Percentiles rank a stretch among this genome's conserved stretches.
Conservation (phyloP, 192 early-diverging fungal genomes). For the Coemansia sp. region DNA sequence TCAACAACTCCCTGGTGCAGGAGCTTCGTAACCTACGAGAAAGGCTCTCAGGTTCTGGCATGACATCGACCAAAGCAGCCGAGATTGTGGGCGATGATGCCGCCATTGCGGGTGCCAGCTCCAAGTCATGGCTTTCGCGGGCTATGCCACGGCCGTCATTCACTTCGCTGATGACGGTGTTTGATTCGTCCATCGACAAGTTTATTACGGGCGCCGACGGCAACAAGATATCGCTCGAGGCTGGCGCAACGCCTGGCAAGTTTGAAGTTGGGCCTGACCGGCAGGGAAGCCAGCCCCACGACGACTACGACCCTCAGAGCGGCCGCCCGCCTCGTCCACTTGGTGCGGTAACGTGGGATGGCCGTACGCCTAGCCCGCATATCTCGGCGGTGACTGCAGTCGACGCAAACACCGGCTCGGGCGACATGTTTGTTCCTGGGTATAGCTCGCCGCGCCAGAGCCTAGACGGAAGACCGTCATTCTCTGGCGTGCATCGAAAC, state of each 20-base stretch:
- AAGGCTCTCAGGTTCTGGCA: constrained; percentile 52
- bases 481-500: constrained; percentile 2
- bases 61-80: constrained; percentile 35
- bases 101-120: constrained; percentile 33
- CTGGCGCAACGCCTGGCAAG: constrained; percentile 13
- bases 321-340: constrained; percentile 11
- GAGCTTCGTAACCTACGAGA: constrained; percentile 71
- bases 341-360: constrained; percentile 9
- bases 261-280: constrained; percentile 34
- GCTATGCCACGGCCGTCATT: constrained; percentile 50
- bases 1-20: constrained; percentile 67
- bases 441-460: constrained; percentile 28
- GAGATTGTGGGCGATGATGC: constrained; percentile 28
- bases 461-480: constrained; percentile 20
- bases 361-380: constrained; percentile 15
- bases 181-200: constrained; percentile 59
- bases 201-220: constrained; percentile 61
- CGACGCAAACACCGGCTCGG: not conserved
- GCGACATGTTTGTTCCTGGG: constrained; percentile 5
- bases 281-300: constrained; percentile 6
- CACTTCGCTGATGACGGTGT: constrained; percentile 51
- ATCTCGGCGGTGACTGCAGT: not conserved
- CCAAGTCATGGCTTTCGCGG: constrained; percentile 55
- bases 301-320: not conserved
- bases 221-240: constrained; percentile 22